phyloP scores from a whole-genome alignment of 345 rosid genomes.

The Chamaenerion angustifolium region DNA sequence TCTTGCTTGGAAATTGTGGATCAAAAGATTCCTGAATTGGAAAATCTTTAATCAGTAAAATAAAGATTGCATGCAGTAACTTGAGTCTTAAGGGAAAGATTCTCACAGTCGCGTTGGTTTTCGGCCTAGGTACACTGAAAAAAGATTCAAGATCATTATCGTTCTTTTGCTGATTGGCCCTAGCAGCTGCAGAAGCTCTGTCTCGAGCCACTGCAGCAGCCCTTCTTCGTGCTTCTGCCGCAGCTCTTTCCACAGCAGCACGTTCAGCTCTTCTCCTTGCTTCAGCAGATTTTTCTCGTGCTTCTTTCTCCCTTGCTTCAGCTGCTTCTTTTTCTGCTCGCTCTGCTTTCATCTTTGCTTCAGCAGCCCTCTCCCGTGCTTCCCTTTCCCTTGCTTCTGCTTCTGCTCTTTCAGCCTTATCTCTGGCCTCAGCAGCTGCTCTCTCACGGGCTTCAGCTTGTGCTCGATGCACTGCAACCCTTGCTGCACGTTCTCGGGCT shows the following conservation, averaged over 20 bases:
- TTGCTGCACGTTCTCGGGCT: constrained; percentile 83
- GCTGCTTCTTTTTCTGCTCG: constrained; percentile 57
- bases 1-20: constrained; percentile 36
- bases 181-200: constrained; percentile 58
- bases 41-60: not conserved
- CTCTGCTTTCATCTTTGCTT: constrained; percentile 41
- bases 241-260: constrained; percentile 59
- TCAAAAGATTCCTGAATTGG: constrained; percentile 62
- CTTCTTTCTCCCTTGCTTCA: constrained; percentile 45
- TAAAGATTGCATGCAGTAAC: constrained; percentile 6
- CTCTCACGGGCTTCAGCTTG: constrained; percentile 97
- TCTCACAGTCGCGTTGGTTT: constrained; percentile 54
- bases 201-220: constrained; percentile 69
- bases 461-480: constrained; percentile 87
- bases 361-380: constrained; percentile 24
- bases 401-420: constrained; percentile 76
- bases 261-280: constrained; percentile 48
- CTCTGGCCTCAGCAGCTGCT: constrained; percentile 76
- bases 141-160: constrained; percentile 80
- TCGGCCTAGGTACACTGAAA: constrained; percentile 84
- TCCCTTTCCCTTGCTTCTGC: constrained; percentile 75
- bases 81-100: constrained; percentile 11
- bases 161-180: constrained; percentile 35
- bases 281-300: constrained; percentile 23
- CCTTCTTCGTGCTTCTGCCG: constrained; percentile 37